phyloP scores from a whole-genome alignment of 805 yeast species.

The Spathaspora passalidarum region DNA sequence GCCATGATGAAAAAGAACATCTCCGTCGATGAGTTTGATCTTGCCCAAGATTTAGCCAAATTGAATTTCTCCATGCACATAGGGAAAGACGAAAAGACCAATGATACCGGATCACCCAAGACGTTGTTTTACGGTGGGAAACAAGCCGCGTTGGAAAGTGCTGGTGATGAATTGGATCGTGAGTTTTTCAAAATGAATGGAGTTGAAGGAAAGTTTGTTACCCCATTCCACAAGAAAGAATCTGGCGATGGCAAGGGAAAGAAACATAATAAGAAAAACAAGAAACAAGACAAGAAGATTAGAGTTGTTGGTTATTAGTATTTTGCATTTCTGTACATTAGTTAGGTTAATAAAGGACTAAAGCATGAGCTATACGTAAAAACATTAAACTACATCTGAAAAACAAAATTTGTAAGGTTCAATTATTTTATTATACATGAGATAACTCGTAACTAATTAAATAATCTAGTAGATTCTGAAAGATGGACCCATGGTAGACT shows the following conservation, averaged over 20 bases:
- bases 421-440: background rate
- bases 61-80: slow-evolving; percentile 80
- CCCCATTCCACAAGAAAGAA: slow-evolving; percentile 69
- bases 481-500: slow-evolving; percentile 99
- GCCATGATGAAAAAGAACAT: slow-evolving; percentile 63
- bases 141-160: slow-evolving; percentile 74
- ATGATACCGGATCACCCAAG: slow-evolving; percentile 39
- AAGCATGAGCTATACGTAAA: too few species aligned
- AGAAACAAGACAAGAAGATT: slow-evolving; percentile 53
- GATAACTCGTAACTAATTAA: background rate
- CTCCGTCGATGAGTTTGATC: slow-evolving; percentile 50
- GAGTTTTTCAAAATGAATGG: slow-evolving; percentile 76
- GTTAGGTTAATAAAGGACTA: background rate
- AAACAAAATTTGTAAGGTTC: too few species aligned
- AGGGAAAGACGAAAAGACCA: slow-evolving; percentile 25
- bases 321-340: slow-evolving; percentile 1
- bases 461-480: slow-evolving; percentile 88
- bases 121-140: slow-evolving; percentile 72
- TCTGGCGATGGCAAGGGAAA: slow-evolving; percentile 28
- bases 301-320: slow-evolving; percentile 26
- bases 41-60: slow-evolving; percentile 65
- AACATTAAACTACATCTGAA: too few species aligned
- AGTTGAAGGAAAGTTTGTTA: slow-evolving; percentile 58
- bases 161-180: slow-evolving; percentile 78
- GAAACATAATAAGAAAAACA: slow-evolving; percentile 76